These are phyloP conservation scores for Spergularia marina DNA, from an alignment of 148 eudicot genomes.

Conservation along the genomic window DNA sequence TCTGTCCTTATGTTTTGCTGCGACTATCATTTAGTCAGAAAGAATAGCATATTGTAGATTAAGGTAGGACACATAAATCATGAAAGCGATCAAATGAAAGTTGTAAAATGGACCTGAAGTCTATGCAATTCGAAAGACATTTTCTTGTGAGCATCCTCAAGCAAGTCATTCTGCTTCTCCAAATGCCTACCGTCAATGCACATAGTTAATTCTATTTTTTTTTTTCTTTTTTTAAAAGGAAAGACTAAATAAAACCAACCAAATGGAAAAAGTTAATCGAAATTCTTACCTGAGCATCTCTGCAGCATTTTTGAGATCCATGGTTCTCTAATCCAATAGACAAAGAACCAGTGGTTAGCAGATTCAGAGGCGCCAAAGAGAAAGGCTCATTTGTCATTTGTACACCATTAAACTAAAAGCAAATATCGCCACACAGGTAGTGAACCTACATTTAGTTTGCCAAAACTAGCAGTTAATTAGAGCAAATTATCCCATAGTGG, in stretches of 20 bases:
- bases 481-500: too few relatives aligned
- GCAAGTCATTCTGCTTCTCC: conserved; percentile 52
- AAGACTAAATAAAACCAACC: background rate
- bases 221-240: too few relatives aligned
- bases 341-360: background rate
- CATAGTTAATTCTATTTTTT: background rate
- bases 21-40: background rate
- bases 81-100: background rate
- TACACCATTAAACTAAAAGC: too few relatives aligned
- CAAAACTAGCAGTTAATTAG: too few relatives aligned
- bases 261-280: background rate
- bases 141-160: conserved; percentile 42
- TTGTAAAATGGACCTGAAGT: conserved; percentile 43
- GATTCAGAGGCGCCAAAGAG: background rate
- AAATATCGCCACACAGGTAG: too few relatives aligned
- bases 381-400: background rate
- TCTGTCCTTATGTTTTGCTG: background rate
- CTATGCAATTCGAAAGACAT: conserved; percentile 55
- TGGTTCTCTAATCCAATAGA: background rate
- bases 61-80: background rate
- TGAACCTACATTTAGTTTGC: too few relatives aligned
- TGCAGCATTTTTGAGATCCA: conserved; percentile 36
- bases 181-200: conserved; percentile 41
- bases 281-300: conserved; percentile 32
- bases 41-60: background rate